These are phyloP conservation scores for Xylaria arbuscula DNA, from an alignment of 2,329 filamentous ascomycete species.

Conservation along the genomic window DNA sequence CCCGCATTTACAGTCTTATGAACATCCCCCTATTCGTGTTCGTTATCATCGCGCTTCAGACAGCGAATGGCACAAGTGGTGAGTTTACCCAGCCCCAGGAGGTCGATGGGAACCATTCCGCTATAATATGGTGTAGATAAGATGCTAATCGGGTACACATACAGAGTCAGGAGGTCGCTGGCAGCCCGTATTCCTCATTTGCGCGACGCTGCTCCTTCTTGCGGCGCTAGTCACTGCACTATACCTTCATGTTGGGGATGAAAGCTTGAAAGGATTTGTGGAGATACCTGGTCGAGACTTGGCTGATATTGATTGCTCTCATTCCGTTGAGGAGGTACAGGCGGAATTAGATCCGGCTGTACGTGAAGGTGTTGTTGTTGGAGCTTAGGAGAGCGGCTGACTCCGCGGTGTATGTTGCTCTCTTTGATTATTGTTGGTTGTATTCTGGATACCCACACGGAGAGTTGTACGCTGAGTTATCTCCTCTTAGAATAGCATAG, in stretches of 20 bases:
- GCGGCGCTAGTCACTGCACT: conserved; percentile 38
- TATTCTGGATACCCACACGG: not conserved
- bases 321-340: not conserved
- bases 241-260: conserved; percentile 14
- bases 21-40: conserved; percentile 67
- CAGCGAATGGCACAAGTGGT: conserved; percentile 49
- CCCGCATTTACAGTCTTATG: conserved; percentile 50
- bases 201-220: conserved; percentile 40
- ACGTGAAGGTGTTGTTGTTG: not conserved
- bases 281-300: conserved; percentile 26
- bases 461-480: not conserved
- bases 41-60: conserved; percentile 60
- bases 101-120: not conserved
- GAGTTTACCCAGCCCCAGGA: conserved; percentile 5
- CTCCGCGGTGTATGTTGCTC: not conserved
- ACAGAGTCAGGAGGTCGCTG: conserved; percentile 36
- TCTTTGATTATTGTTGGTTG: not conserved
- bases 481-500: not conserved
- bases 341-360: conserved; percentile 26
- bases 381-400: conserved; percentile 5
- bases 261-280: conserved; percentile 19
- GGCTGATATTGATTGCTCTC: conserved; percentile 6
- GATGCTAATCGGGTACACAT: conserved; percentile 1
- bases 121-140: not conserved
- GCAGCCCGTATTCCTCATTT: conserved; percentile 42